These are phyloP conservation scores for Tilletia setariae DNA, from an alignment of 1,284 basidiomycete species.

Conservation along the genomic window DNA sequence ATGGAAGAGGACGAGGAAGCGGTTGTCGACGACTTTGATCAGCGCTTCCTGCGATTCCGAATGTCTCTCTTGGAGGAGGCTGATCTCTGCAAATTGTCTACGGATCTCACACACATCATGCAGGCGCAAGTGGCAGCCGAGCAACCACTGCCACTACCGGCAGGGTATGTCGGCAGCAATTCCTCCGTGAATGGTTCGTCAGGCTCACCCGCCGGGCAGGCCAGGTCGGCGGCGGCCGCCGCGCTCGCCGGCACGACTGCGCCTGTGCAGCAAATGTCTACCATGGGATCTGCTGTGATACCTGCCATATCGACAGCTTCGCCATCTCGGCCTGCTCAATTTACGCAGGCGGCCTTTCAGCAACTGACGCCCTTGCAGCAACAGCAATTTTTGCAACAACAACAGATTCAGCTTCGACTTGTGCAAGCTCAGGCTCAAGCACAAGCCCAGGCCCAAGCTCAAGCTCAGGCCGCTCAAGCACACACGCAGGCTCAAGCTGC, in stretches of 20 bases:
- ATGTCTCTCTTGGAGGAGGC: constrained; percentile 50
- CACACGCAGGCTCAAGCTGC: constrained; percentile 23
- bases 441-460: constrained; percentile 14
- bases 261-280: not conserved
- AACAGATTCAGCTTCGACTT: constrained; percentile 24
- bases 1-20: constrained; percentile 54
- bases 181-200: not conserved
- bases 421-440: constrained; percentile 27
- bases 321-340: not conserved
- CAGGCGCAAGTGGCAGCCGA: constrained; percentile 49
- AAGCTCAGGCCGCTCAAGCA: constrained; percentile 22
- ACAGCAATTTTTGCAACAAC: constrained; percentile 16
- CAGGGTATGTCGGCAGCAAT: constrained; percentile 13
- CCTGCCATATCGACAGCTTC: constrained; percentile 6
- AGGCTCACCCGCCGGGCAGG: not conserved
- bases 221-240: constrained; percentile 25
- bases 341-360: constrained; percentile 9
- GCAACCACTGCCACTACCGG: constrained; percentile 25
- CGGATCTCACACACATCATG: constrained; percentile 50
- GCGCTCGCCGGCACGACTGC: constrained; percentile 23
- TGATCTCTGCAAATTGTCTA: constrained; percentile 50
- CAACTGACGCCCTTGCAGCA: constrained; percentile 14
- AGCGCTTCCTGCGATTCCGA: constrained; percentile 51
- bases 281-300: not conserved
- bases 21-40: constrained; percentile 52